These are phyloP conservation scores for Colletotrichum higginsianum DNA, from an alignment of 2,329 filamentous ascomycete species.

Conservation along the genomic window DNA sequence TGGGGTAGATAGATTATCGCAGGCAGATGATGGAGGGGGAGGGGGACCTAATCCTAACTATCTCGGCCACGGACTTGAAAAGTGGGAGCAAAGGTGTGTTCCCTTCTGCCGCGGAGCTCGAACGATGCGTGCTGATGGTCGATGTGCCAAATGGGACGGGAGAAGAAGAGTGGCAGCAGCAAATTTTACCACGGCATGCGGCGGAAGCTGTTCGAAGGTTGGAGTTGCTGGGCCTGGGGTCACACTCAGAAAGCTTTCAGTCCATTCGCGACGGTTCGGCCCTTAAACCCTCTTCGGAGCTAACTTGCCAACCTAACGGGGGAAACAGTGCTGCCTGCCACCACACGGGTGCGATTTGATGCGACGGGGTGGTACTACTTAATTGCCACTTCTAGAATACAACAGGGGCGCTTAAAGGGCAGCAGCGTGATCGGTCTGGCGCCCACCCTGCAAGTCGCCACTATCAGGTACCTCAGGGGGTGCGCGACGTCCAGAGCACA, in stretches of 20 bases:
- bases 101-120: background rate
- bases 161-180: constrained; percentile 19
- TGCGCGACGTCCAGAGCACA: background rate
- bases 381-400: constrained; percentile 34
- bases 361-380: constrained; percentile 12
- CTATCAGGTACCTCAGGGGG: background rate
- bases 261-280: constrained; percentile 38
- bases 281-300: constrained; percentile 37
- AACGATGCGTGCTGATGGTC: background rate
- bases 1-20: constrained; percentile 34
- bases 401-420: constrained; percentile 28
- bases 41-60: constrained; percentile 7
- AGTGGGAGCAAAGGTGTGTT: constrained; percentile 18
- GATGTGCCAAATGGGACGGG: constrained; percentile 5
- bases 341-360: constrained; percentile 23
- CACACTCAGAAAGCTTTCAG: constrained; percentile 32
- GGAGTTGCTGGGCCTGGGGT: constrained; percentile 33
- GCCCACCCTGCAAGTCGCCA: constrained; percentile 17
- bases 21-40: constrained; percentile 10
- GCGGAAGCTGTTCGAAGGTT: constrained; percentile 40
- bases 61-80: constrained; percentile 24
- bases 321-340: constrained; percentile 23
- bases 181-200: constrained; percentile 30
- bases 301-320: constrained; percentile 28
- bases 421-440: constrained; percentile 19